These are phyloP conservation scores for Craspedostauros australis DNA, from an alignment of 108 stramenopile species.

Conservation along the genomic window DNA sequence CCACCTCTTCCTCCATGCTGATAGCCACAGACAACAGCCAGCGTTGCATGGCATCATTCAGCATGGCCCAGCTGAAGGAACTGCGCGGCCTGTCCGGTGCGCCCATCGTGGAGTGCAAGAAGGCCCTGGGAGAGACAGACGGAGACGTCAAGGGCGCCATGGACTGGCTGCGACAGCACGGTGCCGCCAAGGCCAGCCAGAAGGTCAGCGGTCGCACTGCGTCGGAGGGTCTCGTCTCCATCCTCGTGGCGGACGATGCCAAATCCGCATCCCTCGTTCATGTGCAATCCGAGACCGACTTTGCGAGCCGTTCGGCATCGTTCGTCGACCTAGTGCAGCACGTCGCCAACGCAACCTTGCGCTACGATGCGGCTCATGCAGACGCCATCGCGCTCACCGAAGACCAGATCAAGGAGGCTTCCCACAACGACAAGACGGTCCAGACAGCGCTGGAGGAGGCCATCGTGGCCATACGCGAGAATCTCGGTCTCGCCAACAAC, in stretches of 20 bases:
- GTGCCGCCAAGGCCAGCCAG: constrained; percentile 61
- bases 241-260: constrained; percentile 37
- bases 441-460: constrained; percentile 56
- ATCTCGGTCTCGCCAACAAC: constrained; percentile 46
- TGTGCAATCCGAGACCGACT: constrained; percentile 77
- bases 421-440: constrained; percentile 20
- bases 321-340: constrained; percentile 58
- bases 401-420: background rate
- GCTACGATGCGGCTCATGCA: constrained; percentile 3
- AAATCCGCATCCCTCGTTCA: constrained; percentile 56
- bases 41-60: constrained; percentile 9
- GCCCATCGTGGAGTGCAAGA: constrained; percentile 85
- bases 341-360: constrained; percentile 55
- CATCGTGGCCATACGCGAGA: constrained; percentile 76
- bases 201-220: constrained; percentile 67
- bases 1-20: too few species aligned
- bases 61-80: constrained; percentile 43
- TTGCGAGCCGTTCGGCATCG: constrained; percentile 51
- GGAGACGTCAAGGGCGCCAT: constrained; percentile 44
- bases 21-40: too few species aligned
- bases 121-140: constrained; percentile 53
- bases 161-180: constrained; percentile 80
- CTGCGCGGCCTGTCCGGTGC: constrained; percentile 64
- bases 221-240: constrained; percentile 63
- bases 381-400: too few species aligned